Evolutionary conservation across 352 stramenopile species (phyloP).

Genomic region (Globisporangium viniferum): DNA sequence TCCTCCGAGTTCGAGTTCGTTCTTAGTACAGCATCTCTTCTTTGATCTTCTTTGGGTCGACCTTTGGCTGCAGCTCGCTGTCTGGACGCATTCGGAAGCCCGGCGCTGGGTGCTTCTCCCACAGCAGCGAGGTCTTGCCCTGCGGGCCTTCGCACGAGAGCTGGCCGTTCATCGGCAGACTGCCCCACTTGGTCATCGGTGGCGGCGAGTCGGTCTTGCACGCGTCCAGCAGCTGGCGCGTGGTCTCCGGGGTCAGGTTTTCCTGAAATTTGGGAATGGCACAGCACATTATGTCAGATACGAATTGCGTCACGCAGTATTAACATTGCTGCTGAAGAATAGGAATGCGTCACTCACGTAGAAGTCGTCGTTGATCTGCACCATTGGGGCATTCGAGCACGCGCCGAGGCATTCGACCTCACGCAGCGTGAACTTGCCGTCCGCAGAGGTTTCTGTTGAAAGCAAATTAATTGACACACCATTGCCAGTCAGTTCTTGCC

Average conservation of each 20-base stretch:
- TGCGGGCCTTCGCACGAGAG: slow-evolving; percentile 97
- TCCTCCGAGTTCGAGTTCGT: not conserved
- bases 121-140: slow-evolving; percentile 94
- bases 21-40: slow-evolving; percentile 88
- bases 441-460: slow-evolving; percentile 54
- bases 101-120: slow-evolving; percentile 76
- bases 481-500: not conserved
- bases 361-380: slow-evolving; percentile 99
- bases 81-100: slow-evolving; percentile 91
- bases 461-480: not conserved
- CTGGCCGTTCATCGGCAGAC: slow-evolving; percentile 99
- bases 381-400: slow-evolving; percentile 99
- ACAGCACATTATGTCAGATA: slow-evolving; percentile 5
- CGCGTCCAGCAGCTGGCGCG: slow-evolving; percentile 94
- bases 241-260: slow-evolving; percentile 98
- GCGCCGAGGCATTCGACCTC: slow-evolving; percentile 99
- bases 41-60: slow-evolving; percentile 93
- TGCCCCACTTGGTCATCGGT: slow-evolving; percentile 97
- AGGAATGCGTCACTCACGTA: slow-evolving; percentile 38
- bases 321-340: not conserved
- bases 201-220: slow-evolving; percentile 94
- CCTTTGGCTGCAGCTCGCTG: slow-evolving; percentile 89
- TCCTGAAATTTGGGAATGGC: slow-evolving; percentile 69
- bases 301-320: not conserved
- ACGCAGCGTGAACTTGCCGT: slow-evolving; percentile 91